phyloP scores from a whole-genome alignment of 768 basidiomycete species.

The Boletus rufocinnamomeus region DNA sequence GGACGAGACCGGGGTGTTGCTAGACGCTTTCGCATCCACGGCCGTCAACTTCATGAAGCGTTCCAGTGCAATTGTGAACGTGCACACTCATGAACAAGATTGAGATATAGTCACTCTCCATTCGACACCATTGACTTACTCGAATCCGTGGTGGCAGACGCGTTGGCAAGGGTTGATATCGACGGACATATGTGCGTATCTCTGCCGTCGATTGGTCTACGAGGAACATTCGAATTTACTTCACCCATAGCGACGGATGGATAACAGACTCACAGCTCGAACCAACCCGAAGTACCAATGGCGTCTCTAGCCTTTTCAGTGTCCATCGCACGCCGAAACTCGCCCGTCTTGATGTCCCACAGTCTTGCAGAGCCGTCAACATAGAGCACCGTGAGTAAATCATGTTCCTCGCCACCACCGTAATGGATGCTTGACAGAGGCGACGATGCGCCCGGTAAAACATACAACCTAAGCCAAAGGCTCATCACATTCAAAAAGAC shows the following conservation, averaged over 20 bases:
- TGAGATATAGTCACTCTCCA: constrained; percentile 28
- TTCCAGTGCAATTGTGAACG: constrained; percentile 53
- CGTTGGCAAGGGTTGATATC: constrained; percentile 27
- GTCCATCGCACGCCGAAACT: constrained; percentile 84
- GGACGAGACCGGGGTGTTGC: constrained; percentile 45
- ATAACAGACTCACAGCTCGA: constrained; percentile 52
- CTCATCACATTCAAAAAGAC: not conserved
- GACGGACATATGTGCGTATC: constrained; percentile 27
- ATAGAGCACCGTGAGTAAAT: constrained; percentile 77
- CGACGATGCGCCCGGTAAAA: constrained; percentile 80
- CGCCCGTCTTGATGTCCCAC: constrained; percentile 83
- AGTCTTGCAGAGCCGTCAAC: constrained; percentile 73
- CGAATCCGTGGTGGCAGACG: constrained; percentile 21
- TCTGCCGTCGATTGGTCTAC: constrained; percentile 32
- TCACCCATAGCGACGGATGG: not conserved
- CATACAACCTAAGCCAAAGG: constrained; percentile 55
- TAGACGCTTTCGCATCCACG: constrained; percentile 52
- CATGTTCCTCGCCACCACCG: constrained; percentile 45
- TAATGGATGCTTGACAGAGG: constrained; percentile 65
- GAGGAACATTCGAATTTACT: not conserved
- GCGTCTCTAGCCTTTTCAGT: constrained; percentile 76
- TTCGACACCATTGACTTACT: constrained; percentile 21
- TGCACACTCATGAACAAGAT: constrained; percentile 41
- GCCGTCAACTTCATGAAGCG: constrained; percentile 51
- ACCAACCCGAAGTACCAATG: constrained; percentile 72